Percentiles rank a stretch among this genome's conserved stretches.
Evolutionary conservation across 169 alveolate species (phyloP).

Genomic region (Plasmodium vivax): DNA sequence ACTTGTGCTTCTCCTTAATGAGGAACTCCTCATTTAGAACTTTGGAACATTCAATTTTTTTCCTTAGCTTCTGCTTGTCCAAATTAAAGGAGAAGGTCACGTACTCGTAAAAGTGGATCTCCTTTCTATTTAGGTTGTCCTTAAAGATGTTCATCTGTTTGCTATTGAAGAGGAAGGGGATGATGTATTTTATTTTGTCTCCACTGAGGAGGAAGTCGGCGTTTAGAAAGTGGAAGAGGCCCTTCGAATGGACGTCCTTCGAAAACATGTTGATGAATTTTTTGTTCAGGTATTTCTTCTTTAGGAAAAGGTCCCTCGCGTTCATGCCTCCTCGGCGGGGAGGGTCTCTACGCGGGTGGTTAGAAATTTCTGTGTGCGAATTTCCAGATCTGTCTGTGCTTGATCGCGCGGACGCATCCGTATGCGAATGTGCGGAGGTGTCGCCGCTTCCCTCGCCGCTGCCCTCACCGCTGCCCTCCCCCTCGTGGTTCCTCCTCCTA

Average conservation of each 20-base stretch:
- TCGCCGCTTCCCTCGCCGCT: background rate
- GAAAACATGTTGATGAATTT: constrained; percentile 55
- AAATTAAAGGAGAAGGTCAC: constrained; percentile 28
- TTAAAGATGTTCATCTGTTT: constrained; percentile 36
- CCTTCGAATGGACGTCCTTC: constrained; percentile 13
- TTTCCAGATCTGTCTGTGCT: no score
- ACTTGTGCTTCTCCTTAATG: constrained; percentile 50
- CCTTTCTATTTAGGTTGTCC: constrained; percentile 11
- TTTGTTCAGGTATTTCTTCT: constrained; percentile 31
- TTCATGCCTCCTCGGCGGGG: background rate
- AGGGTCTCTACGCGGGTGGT: background rate
- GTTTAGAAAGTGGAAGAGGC: constrained; percentile 48
- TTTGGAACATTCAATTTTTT: constrained; percentile 22
- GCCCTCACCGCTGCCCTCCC: background rate
- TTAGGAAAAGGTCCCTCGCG: constrained; percentile 2
- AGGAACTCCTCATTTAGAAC: constrained; percentile 37
- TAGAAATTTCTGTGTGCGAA: no score
- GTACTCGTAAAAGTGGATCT: constrained; percentile 19
- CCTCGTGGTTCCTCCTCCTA: background rate
- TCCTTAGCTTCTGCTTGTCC: constrained; percentile 5
- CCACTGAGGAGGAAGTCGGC: constrained; percentile 43
- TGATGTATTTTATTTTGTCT: constrained; percentile 30
- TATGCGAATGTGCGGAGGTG: background rate
- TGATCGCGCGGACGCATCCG: background rate
- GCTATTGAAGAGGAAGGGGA: constrained; percentile 1